Conservation (phyloP, 345 rosid species). For the Eucalyptus sp. region DNA sequence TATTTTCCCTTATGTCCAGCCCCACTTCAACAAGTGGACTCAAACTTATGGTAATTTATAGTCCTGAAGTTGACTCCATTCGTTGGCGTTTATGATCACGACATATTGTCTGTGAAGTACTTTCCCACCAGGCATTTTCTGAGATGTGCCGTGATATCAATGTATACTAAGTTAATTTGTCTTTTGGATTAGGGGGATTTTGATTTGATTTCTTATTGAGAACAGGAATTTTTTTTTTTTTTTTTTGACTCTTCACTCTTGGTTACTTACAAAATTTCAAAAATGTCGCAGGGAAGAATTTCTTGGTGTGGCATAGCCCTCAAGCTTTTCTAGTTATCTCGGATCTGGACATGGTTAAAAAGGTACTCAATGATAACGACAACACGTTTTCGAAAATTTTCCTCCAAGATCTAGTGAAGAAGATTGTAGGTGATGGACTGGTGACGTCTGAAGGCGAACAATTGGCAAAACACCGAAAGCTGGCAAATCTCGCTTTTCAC, state of each 20-base stretch:
- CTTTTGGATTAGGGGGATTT: neutral
- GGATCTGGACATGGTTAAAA: conserved; percentile 15
- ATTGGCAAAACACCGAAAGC: conserved; percentile 18
- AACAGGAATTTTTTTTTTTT: neutral
- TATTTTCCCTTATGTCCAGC: neutral
- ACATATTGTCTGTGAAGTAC: neutral
- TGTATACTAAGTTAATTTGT: neutral
- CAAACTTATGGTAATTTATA: neutral
- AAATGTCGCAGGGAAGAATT: conserved; percentile 5
- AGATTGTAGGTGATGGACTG: conserved; percentile 19
- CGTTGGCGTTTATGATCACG: neutral
- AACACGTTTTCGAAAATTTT: neutral
- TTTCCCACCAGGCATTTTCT: neutral
- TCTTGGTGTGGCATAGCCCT: conserved; percentile 12
- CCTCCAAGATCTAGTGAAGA: neutral
- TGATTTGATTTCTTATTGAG: neutral
- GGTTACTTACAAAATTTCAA: neutral
- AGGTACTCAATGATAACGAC: conserved; percentile 12
- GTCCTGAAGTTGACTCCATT: neutral
- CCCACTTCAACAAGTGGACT: neutral
- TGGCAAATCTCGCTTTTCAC: conserved; percentile 25
- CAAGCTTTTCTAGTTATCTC: conserved; percentile 12
- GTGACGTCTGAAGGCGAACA: conserved; percentile 7
- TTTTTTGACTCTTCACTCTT: neutral
- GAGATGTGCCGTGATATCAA: neutral